Base-by-base conservation (phyloP, 805 yeast species). In the Allodekkera sacchari region DNA sequence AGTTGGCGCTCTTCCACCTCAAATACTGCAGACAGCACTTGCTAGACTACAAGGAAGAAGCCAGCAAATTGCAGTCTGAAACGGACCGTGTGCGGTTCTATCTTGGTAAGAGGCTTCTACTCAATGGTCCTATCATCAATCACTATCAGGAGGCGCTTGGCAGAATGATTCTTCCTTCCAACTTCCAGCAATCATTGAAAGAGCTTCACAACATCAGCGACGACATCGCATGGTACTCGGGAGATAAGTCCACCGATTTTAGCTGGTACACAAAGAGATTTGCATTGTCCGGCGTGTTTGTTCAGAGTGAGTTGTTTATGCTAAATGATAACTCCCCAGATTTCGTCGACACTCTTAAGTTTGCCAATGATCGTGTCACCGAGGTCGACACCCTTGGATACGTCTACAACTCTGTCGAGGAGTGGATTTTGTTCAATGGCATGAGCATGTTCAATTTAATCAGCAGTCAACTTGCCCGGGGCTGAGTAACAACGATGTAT, bases 181-280 rank as follows among this genome's bases (percentile, higher is more conserved):
- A 83, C 49, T 28, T 79, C 20, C 52, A 62, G 4, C 43, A 50
- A 18, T 72, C 92, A 0, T 45, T 82, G 30, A 71, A 69, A 22
- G 94, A 84, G 48, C 67, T 92, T 35, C 81, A 77, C 44, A 68
- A 72, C 32, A 64, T 88, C 34, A 68, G 85, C 9, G 97, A 89
- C 57, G 97, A 92, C 50, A 66, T 89, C 37, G 71, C 83, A 27
- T 85, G 59, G 54, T 75, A 73, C 44, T 76, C 95, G 0, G 92
- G 88, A 8, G 96, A 88, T 50, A 48, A 55, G 32, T 71, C 92
- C 14, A 76, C 76, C 42, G 95, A 85, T 53, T 77, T 82, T 52
- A 80, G 84, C 4, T 89, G 98, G 98, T 89, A 89, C 55, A 64
- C 94, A n/a, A 83, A 87, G 50, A 65, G 98, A 42, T 60, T 80